phyloP scores from a whole-genome alignment of 768 basidiomycete genomes.

The Imleria badia region DNA sequence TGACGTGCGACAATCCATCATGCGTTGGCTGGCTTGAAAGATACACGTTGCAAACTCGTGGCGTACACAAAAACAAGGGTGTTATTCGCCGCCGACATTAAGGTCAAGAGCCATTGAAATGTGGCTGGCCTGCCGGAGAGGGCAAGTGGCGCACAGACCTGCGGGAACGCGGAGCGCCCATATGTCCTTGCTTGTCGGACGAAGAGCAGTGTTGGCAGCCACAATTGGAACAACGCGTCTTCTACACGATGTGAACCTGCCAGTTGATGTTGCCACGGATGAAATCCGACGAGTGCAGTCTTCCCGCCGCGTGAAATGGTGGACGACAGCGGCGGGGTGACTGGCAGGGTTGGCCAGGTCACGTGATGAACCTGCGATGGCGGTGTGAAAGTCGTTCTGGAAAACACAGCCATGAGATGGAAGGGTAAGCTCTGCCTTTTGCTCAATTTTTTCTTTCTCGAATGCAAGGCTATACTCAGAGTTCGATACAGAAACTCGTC shows the following conservation, averaged over 20 bases:
- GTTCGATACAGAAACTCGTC: slow-evolving; percentile 14
- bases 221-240: neutral
- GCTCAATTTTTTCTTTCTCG: neutral
- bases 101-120: neutral
- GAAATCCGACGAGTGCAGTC: too few relatives aligned
- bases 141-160: neutral
- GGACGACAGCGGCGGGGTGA: too few relatives aligned
- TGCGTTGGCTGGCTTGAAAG: slow-evolving; percentile 8
- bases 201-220: slow-evolving; percentile 1
- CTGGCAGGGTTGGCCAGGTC: neutral
- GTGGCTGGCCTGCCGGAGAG: neutral
- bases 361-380: slow-evolving; percentile 13
- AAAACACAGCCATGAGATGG: slow-evolving; percentile 19
- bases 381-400: slow-evolving; percentile 15
- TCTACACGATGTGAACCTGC: neutral
- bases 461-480: slow-evolving; percentile 7
- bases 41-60: slow-evolving; percentile 26
- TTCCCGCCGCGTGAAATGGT: too few relatives aligned
- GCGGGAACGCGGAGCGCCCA: slow-evolving; percentile 16
- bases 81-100: neutral
- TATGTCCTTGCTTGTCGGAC: slow-evolving; percentile 20
- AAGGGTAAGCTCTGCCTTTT: neutral
- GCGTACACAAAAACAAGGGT: neutral
- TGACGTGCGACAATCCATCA: neutral
- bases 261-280: slow-evolving; percentile 1